Evolutionary conservation across 305 asterid genomes (phyloP).

Genomic region (Nicotiana rustica): DNA sequence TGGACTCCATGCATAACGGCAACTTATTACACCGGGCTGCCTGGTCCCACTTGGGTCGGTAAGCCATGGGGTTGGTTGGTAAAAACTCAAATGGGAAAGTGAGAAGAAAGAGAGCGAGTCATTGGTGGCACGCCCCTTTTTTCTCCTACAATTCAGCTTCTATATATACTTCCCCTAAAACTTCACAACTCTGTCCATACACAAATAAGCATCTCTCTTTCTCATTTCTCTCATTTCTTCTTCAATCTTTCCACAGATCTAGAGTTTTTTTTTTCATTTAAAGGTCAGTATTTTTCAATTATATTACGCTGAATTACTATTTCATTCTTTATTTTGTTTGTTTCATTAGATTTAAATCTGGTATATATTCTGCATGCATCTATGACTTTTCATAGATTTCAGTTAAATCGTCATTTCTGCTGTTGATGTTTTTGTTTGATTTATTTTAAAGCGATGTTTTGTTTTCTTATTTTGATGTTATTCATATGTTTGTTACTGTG

Average conservation of each 20-base stretch:
- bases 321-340: not conserved
- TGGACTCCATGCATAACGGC: too few species aligned
- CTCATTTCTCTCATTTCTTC: not conserved
- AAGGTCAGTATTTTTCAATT: not conserved
- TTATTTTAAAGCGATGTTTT: not conserved
- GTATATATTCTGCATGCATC: not conserved
- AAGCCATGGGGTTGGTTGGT: not conserved
- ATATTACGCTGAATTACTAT: not conserved
- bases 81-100: not conserved
- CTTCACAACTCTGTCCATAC: not conserved
- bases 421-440: not conserved
- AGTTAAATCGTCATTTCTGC: not conserved
- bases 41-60: not conserved
- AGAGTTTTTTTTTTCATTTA: not conserved
- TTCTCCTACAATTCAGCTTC: conserved; percentile 21
- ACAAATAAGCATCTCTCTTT: not conserved
- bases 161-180: conserved; percentile 24
- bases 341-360: conserved; percentile 23
- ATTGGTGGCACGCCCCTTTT: not conserved
- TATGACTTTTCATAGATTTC: not conserved
- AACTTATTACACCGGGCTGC: too few species aligned
- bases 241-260: not conserved
- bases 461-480: not conserved
- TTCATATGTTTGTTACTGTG: not conserved
- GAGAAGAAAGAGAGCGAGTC: conserved; percentile 30